These are phyloP conservation scores for Talaromyces funiculosus DNA, from an alignment of 2,329 filamentous ascomycete genomes.

Conservation along the genomic window DNA sequence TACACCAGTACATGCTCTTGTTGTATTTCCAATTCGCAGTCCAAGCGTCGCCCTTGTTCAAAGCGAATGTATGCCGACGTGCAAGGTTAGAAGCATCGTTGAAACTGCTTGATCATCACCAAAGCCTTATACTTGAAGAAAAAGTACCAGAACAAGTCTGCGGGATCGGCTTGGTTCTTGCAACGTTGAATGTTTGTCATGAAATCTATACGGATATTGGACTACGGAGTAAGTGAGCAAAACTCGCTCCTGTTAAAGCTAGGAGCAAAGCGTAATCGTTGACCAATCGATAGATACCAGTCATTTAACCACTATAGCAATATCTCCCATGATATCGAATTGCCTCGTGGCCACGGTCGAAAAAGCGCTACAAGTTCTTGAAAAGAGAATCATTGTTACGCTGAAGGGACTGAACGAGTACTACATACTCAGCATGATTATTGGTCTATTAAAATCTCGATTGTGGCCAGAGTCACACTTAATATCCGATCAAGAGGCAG, in stretches of 20 bases:
- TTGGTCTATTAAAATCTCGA: background rate
- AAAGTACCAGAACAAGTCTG: slow-evolving; percentile 5
- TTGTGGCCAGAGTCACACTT: background rate
- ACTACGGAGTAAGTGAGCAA: background rate
- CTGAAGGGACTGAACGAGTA: slow-evolving; percentile 1
- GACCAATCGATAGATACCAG: background rate
- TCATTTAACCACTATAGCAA: background rate
- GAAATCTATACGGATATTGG: background rate
- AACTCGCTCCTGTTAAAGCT: background rate
- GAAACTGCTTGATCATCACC: background rate
- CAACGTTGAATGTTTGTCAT: slow-evolving; percentile 1
- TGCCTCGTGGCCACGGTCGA: background rate
- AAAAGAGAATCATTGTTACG: background rate
- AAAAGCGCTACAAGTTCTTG: background rate
- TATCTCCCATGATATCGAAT: background rate
- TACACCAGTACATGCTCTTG: slow-evolving; percentile 5
- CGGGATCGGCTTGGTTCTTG: background rate
- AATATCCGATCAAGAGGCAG: slow-evolving; percentile 6
- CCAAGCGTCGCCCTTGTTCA: background rate
- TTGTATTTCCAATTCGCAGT: slow-evolving; percentile 1
- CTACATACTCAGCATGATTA: slow-evolving; percentile 7
- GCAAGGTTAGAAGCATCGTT: slow-evolving; percentile 1
- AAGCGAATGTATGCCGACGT: slow-evolving; percentile 3
- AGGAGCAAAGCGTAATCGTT: background rate
- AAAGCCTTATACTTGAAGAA: slow-evolving; percentile 3